phyloP scores from a whole-genome alignment of 139 green algal species.

The Micromonas commoda region DNA sequence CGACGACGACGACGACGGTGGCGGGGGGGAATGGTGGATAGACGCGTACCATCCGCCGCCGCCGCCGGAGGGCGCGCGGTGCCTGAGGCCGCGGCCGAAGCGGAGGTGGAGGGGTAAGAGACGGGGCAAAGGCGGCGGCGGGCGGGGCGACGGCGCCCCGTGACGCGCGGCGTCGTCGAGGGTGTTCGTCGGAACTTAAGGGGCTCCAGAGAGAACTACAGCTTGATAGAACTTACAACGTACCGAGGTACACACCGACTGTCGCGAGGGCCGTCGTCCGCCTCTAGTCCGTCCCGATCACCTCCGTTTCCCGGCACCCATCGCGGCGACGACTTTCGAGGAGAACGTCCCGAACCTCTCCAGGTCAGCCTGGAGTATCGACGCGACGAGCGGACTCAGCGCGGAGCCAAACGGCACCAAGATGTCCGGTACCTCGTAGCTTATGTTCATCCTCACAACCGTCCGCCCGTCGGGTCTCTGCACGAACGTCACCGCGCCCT shows the following conservation, averaged over 20 bases:
- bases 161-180: too few species aligned
- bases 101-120: neutral
- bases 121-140: too few species aligned
- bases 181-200: too few species aligned
- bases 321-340: neutral
- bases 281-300: too few species aligned
- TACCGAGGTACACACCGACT: too few species aligned
- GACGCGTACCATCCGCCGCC: neutral
- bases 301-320: too few species aligned
- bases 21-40: neutral
- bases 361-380: slow-evolving; percentile 74
- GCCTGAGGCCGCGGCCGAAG: neutral
- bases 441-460: slow-evolving; percentile 73
- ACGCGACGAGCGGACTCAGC: slow-evolving; percentile 70
- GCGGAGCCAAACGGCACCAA: slow-evolving; percentile 68
- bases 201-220: too few species aligned
- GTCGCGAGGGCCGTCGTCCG: too few species aligned
- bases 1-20: neutral
- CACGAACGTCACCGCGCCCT: slow-evolving; percentile 6
- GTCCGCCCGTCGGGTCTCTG: neutral
- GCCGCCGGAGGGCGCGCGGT: neutral
- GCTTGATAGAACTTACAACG: too few species aligned
- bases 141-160: too few species aligned
- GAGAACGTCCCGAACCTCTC: slow-evolving; percentile 45
- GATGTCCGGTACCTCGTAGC: slow-evolving; percentile 71